A percentile compares a stretch with the other conserved stretches of the same genome.
These are phyloP conservation scores for Entophlyctis luteolus DNA, from an alignment of 192 early-diverging fungal species.

Conservation along the genomic window DNA sequence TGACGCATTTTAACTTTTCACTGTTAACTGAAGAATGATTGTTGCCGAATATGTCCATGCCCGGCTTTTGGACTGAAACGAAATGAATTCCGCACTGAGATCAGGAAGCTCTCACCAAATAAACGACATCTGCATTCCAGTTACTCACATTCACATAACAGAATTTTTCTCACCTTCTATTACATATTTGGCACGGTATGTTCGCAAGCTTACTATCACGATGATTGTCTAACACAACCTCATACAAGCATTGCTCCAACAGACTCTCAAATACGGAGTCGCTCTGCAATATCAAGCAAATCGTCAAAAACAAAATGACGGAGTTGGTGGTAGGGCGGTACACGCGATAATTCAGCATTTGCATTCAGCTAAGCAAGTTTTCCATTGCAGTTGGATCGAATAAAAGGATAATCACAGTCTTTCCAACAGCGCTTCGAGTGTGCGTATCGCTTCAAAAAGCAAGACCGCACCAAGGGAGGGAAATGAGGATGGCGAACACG, in stretches of 20 bases:
- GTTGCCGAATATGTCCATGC: conserved; percentile 67
- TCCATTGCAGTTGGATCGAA: too few species aligned
- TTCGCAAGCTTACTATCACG: conserved; percentile 59
- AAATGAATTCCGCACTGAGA: neutral
- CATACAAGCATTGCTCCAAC: conserved; percentile 68
- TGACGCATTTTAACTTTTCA: conserved; percentile 75
- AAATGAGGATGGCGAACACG: too few species aligned
- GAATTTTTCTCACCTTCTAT: conserved; percentile 59
- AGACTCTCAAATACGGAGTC: conserved; percentile 64
- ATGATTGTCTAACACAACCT: conserved; percentile 70
- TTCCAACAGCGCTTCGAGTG: too few species aligned
- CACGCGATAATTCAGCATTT: too few species aligned
- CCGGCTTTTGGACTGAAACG: conserved; percentile 34
- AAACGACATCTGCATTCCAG: conserved; percentile 47
- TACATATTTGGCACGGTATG: conserved; percentile 68
- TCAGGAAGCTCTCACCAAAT: conserved; percentile 32
- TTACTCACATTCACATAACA: neutral
- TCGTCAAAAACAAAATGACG: too few species aligned
- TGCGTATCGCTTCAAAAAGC: too few species aligned
- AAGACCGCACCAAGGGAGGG: too few species aligned
- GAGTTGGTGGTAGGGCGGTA: too few species aligned
- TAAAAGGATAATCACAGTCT: too few species aligned
- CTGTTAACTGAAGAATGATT: conserved; percentile 45
- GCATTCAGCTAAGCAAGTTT: too few species aligned
- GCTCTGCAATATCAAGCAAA: conserved; percentile 30